phyloP scores from a whole-genome alignment of 208 protist genomes.

The Trypanosoma caninum region DNA sequence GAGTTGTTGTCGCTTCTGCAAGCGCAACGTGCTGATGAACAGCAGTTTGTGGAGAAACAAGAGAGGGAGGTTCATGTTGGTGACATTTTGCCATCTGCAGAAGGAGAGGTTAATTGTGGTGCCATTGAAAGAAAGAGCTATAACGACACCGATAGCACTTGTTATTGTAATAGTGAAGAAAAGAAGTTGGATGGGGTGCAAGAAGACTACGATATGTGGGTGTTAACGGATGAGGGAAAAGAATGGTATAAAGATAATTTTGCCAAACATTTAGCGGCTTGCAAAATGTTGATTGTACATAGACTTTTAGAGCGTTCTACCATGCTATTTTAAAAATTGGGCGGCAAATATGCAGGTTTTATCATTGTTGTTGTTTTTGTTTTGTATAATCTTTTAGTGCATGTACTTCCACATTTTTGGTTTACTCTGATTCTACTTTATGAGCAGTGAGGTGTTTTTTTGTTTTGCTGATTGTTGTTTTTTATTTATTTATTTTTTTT shows the following conservation, averaged over 20 bases:
- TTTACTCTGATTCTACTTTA: no score
- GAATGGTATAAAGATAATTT: conserved; percentile 14
- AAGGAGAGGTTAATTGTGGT: neutral
- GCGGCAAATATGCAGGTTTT: neutral
- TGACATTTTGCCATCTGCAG: neutral
- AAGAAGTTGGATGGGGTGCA: neutral
- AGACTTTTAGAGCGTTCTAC: neutral
- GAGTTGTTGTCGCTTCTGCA: conserved; percentile 1
- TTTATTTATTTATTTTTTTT: no score
- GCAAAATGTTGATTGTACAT: conserved; percentile 8
- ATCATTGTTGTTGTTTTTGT: neutral
- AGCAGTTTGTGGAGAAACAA: neutral
- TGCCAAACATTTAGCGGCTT: conserved; percentile 8
- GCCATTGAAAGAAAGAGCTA: neutral
- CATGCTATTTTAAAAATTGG: neutral
- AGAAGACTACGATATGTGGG: conserved; percentile 7
- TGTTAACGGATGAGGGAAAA: conserved; percentile 1
- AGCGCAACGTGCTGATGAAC: conserved; percentile 9
- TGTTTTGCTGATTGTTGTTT: no score
- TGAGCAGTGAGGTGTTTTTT: no score
- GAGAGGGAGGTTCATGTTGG: neutral
- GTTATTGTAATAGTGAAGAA: neutral
- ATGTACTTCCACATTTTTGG: no score
- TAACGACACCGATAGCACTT: neutral
- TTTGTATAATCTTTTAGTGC: no score